phyloP scores from a whole-genome alignment of 371 early-diverging fungal species.

The Mucor saturninus region DNA sequence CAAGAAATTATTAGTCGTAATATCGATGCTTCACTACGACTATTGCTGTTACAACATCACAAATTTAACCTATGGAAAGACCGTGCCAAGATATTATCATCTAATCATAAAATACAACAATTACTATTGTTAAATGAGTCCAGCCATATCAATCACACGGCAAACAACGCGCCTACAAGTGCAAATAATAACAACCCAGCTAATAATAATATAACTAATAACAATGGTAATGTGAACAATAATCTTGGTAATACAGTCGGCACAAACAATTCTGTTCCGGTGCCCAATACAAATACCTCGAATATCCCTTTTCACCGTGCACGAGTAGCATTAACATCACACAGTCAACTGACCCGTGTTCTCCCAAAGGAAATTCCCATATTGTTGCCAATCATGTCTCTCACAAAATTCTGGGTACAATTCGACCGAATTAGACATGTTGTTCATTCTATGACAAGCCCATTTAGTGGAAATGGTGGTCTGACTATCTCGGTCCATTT shows the following conservation, averaged over 20 bases:
- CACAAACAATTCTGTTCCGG: background rate
- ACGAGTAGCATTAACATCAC: constrained; percentile 7
- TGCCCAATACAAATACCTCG: background rate
- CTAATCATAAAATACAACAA: constrained; percentile 37
- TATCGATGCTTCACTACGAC: constrained; percentile 38
- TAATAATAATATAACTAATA: constrained; percentile 2
- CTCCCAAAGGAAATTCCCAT: constrained; percentile 38
- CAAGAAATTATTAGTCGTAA: constrained; percentile 34
- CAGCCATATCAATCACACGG: background rate
- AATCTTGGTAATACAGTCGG: constrained; percentile 4
- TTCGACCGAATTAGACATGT: constrained; percentile 49
- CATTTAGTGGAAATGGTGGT: constrained; percentile 35
- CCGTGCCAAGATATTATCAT: constrained; percentile 37
- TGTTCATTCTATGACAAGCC: constrained; percentile 35
- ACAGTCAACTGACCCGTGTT: constrained; percentile 3
- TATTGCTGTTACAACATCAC: constrained; percentile 47
- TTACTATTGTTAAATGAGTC: constrained; percentile 12
- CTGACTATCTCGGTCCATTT: constrained; percentile 43
- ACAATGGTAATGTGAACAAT: constrained; percentile 5
- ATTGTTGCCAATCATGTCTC: constrained; percentile 39
- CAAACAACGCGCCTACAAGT: constrained; percentile 4
- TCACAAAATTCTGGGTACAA: constrained; percentile 48
- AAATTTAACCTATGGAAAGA: constrained; percentile 46
- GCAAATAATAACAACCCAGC: constrained; percentile 7
- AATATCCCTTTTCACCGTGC: background rate